Percentiles rank a stretch among this genome's conserved stretches.
Conservation (phyloP, 75 land plant genomes). For the Sequoia sempervirens region DNA sequence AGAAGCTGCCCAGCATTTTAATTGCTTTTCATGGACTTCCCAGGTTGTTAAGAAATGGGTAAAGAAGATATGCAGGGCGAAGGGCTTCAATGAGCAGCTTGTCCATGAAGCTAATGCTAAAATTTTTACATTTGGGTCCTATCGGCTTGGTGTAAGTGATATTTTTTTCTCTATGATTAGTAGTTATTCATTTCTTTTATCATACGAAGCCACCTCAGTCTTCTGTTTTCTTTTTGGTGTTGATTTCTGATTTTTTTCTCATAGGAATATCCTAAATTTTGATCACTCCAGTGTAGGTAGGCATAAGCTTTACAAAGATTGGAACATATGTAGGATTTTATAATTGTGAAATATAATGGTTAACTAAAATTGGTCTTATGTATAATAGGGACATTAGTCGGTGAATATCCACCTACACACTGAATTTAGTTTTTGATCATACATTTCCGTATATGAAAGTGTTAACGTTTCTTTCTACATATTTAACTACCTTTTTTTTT, state of each 20-base stretch:
- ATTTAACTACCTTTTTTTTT: not conserved
- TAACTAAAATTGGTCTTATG: not conserved
- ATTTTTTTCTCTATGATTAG: not conserved
- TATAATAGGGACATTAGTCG: not conserved
- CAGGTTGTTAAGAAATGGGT: conserved; percentile 93
- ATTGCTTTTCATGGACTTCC: not conserved
- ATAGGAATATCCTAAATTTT: not conserved
- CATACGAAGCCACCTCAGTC: not conserved
- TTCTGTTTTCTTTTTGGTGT: not conserved
- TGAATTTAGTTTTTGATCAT: not conserved
- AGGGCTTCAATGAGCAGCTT: conserved; percentile 82
- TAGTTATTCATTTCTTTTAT: not conserved
- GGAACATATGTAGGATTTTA: not conserved
- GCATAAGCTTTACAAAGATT: not conserved
- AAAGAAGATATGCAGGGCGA: conserved; percentile 61
- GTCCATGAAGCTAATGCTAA: conserved; percentile 94
- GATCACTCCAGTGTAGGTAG: not conserved
- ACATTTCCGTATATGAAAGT: not conserved
- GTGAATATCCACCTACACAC: not conserved
- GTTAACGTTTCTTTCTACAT: not conserved
- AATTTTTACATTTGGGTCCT: conserved; percentile 97
- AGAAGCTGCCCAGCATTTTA: conserved; percentile 1
- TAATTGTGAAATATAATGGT: not conserved
- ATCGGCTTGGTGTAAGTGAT: conserved; percentile 82
- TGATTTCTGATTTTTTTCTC: not conserved